phyloP scores from a whole-genome alignment of 805 yeast species.

The Metschnikowia corniflorae region DNA sequence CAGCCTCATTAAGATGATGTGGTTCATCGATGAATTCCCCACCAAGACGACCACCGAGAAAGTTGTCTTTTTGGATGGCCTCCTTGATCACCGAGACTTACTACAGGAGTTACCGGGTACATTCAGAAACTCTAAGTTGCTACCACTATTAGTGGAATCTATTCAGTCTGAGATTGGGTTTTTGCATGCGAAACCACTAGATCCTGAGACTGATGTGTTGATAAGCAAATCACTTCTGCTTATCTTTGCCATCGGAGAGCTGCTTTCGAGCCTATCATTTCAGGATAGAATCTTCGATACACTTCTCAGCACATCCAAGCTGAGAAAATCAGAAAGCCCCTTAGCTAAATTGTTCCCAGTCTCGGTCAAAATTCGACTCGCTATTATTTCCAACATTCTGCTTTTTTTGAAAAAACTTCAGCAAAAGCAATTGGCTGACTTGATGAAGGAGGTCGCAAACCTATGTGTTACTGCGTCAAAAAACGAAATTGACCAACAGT shows the following conservation, averaged over 20 bases:
- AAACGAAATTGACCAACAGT: slow-evolving; percentile 26
- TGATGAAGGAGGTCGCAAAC: slow-evolving; percentile 43
- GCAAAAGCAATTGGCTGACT: slow-evolving; percentile 47
- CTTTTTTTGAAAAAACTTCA: slow-evolving; percentile 48
- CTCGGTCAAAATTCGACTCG: slow-evolving; percentile 32
- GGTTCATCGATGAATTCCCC: slow-evolving; percentile 77
- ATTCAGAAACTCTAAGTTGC: slow-evolving; percentile 63
- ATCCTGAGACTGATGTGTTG: slow-evolving; percentile 33
- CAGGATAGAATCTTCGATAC: slow-evolving; percentile 61
- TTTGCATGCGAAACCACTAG: slow-evolving; percentile 17
- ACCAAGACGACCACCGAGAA: slow-evolving; percentile 70
- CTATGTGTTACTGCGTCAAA: slow-evolving; percentile 24
- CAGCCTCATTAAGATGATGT: slow-evolving; percentile 74
- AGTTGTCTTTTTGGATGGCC: slow-evolving; percentile 61
- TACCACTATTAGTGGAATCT: slow-evolving; percentile 62
- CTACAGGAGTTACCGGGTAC: slow-evolving; percentile 35
- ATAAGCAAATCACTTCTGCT: slow-evolving; percentile 50
- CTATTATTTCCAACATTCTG: slow-evolving; percentile 43
- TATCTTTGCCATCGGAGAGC: slow-evolving; percentile 58
- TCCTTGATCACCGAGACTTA: slow-evolving; percentile 35
- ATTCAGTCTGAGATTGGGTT: slow-evolving; percentile 39
- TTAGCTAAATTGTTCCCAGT: slow-evolving; percentile 27
- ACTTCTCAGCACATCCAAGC: slow-evolving; percentile 27
- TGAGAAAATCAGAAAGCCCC: slow-evolving; percentile 19
- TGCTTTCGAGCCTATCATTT: slow-evolving; percentile 73